Conservation (phyloP, 2,329 filamentous ascomycete species). For the Thielaviopsis musarum region DNA sequence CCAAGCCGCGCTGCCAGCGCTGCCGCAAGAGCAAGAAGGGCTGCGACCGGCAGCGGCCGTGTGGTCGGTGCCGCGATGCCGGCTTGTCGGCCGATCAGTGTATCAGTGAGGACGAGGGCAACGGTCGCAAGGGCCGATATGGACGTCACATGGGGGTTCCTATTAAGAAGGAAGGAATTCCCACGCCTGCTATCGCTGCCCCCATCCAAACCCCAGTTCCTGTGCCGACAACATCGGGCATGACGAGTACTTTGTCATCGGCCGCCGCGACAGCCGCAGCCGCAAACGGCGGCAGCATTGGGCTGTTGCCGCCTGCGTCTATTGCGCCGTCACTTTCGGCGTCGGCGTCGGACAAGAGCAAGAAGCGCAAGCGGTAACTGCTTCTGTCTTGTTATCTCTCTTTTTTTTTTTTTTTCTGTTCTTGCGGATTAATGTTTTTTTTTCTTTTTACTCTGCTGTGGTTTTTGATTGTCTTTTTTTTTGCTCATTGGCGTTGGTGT, state of each 20-base stretch:
- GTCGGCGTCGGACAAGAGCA: conserved; percentile 34
- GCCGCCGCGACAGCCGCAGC: background rate
- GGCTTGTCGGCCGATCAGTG: conserved; percentile 87
- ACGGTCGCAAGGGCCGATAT: conserved; percentile 90
- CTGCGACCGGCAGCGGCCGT: conserved; percentile 90
- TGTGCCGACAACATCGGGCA: conserved; percentile 7
- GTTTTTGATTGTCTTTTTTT: conserved; percentile 1
- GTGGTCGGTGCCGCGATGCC: conserved; percentile 87
- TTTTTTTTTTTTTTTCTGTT: background rate
- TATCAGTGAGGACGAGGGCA: conserved; percentile 93
- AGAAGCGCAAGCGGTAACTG: conserved; percentile 43
- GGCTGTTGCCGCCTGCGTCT: conserved; percentile 28
- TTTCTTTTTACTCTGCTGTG: background rate
- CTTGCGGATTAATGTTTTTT: background rate
- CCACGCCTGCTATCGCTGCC: conserved; percentile 20
- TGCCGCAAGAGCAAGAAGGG: conserved; percentile 99
- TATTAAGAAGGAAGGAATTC: conserved; percentile 38
- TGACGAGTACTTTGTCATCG: background rate
- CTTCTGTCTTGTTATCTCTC: background rate
- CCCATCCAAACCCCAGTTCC: conserved; percentile 11
- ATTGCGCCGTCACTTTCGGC: conserved; percentile 20
- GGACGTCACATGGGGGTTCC: conserved; percentile 54
- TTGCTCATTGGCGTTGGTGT: background rate
- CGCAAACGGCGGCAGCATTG: conserved; percentile 1
- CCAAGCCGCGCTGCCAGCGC: conserved; percentile 90